Evolutionary conservation across 306 rosid species (phyloP).

Genomic region (Cyamopsis tetragonoloba): DNA sequence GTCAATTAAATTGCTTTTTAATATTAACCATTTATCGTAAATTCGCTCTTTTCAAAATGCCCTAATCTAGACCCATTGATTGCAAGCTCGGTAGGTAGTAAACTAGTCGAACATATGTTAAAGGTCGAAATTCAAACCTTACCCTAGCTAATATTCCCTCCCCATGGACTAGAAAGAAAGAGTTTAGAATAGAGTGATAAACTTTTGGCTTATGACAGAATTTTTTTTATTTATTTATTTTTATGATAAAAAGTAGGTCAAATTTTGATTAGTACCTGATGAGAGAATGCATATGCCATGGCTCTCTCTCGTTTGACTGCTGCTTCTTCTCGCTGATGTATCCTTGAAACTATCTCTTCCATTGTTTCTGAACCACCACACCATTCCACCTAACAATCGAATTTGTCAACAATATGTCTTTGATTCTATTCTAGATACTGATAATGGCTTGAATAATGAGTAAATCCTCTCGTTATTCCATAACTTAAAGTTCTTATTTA

Average conservation of each 20-base stretch:
- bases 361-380: constrained; percentile 60
- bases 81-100: no score
- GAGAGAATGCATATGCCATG: constrained; percentile 74
- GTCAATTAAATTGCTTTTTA: no score
- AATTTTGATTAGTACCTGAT: constrained; percentile 45
- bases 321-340: constrained; percentile 64
- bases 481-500: no score
- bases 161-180: no score
- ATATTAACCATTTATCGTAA: no score
- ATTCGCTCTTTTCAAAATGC: no score
- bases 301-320: constrained; percentile 57
- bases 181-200: background rate
- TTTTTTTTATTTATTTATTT: no score
- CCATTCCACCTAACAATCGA: constrained; percentile 51
- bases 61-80: no score
- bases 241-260: background rate
- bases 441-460: background rate
- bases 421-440: background rate
- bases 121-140: no score
- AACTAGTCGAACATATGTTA: no score
- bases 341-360: constrained; percentile 59
- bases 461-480: no score
- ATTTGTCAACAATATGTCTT: background rate
- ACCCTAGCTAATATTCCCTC: no score
- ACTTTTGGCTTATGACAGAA: background rate